Evolutionary conservation across 2,329 filamentous ascomycete genomes (phyloP).

Genomic region (Chrysoporthe austroafricana): DNA sequence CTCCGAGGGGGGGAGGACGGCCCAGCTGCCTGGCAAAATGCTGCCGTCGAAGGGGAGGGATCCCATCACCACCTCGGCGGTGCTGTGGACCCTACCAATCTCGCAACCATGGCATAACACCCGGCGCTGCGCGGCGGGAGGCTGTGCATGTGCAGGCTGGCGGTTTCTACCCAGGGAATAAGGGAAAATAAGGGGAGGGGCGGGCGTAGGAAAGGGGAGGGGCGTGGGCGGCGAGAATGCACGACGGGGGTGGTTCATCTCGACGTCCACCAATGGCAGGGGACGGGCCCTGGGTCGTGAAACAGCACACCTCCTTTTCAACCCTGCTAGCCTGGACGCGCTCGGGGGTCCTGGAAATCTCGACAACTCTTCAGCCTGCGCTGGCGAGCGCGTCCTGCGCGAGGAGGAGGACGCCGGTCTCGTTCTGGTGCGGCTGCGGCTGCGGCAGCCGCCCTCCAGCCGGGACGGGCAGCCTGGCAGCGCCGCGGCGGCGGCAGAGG

Average conservation of each 20-base stretch:
- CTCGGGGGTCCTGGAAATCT: constrained; percentile 4
- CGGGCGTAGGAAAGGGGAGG: neutral
- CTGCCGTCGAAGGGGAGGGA: neutral
- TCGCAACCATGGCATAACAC: constrained; percentile 2
- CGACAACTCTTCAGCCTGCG: constrained; percentile 3
- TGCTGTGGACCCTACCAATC: constrained; percentile 18
- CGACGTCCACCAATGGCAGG: constrained; percentile 9
- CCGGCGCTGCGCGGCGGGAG: constrained; percentile 2
- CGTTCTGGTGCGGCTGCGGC: neutral
- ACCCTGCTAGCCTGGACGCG: constrained; percentile 9
- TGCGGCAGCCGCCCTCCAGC: neutral
- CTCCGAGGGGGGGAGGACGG: neutral
- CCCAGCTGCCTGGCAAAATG: neutral
- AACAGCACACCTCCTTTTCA: constrained; percentile 27
- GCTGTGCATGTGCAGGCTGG: constrained; percentile 3
- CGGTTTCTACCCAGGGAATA: neutral
- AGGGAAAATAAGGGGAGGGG: constrained; percentile 2
- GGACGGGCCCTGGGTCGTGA: constrained; percentile 22
- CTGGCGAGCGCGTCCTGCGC: neutral
- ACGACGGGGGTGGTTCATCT: constrained; percentile 8
- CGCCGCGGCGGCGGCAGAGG: neutral
- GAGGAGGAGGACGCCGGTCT: neutral
- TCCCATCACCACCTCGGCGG: constrained; percentile 5
- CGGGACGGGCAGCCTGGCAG: neutral
- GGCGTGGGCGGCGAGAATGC: constrained; percentile 13